Base-by-base conservation (phyloP, 1,284 basidiomycete genomes). In the Blastosporella zonata region DNA sequence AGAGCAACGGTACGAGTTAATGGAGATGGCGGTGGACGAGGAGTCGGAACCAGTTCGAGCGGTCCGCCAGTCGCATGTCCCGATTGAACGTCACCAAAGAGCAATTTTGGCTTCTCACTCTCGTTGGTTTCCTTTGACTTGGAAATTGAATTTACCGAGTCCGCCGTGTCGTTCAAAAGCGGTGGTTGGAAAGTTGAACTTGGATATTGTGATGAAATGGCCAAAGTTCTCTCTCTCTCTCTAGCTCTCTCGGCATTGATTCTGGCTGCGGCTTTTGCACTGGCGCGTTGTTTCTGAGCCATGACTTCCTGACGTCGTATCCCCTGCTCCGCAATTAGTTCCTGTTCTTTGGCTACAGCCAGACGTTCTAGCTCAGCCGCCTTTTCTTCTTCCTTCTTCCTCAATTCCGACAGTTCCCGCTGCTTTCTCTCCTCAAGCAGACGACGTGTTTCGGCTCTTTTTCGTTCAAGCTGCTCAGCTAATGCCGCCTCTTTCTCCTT, bases 221-320 rank as follows among this genome's bases (percentile, higher is more conserved):
- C 38, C 7, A 41, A 36, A 21, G 21, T 42, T 38, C 41, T 43
- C 39, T 47, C 48, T 40, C 49, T 61, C 46, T 53, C 55, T 45
- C 55, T 56, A 27, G 57, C 59, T 29, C 57, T 56, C 25, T 63
- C 59, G 13, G 60, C 59, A 27, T 54, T 52, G 22, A 64, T 64
- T 18, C 51, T 55, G 13, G 55, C 53, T n/a, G 62, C 64, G n/a
- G 56, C 57, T 18, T 63, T 59, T 9, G 55, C 53, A 35, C 49
- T 59, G 3, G 61, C 62, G 17, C 59, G 60, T 40, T 59, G 56
- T 46, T 66, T 67, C 47, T 62, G 57, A 18, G 50, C 47, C 49
- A 53, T 50, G 10, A 65, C 53, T 46, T 64, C 55, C 49, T 60
- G 60, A 36, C 65, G 55, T 48, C 51, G 59, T 28, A 45, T 51